phyloP scores from a whole-genome alignment of 2,329 filamentous ascomycete species.

The Onygena corvina region DNA sequence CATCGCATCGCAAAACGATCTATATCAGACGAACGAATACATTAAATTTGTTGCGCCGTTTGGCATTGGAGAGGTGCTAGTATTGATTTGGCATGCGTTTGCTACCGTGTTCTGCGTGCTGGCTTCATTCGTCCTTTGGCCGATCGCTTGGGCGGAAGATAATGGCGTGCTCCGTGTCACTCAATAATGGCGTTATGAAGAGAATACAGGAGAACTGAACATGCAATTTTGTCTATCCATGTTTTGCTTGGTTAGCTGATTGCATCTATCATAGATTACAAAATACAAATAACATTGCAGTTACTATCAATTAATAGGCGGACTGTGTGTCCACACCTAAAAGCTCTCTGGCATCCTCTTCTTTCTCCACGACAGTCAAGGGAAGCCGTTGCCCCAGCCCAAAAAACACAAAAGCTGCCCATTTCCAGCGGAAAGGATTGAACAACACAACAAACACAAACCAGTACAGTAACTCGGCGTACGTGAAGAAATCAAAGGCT shows the following conservation, averaged over 20 bases:
- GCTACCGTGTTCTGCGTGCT: slow-evolving; percentile 54
- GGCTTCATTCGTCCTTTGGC: slow-evolving; percentile 42
- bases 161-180: slow-evolving; percentile 12
- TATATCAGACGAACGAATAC: slow-evolving; percentile 67
- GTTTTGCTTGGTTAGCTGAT: too few relatives aligned
- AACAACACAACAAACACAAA: slow-evolving; percentile 65
- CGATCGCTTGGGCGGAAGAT: slow-evolving; percentile 42
- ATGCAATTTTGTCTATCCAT: too few relatives aligned
- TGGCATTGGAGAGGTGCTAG: slow-evolving; percentile 43
- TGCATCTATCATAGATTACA: slow-evolving; percentile 18
- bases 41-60: slow-evolving; percentile 58
- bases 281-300: not conserved
- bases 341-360: slow-evolving; percentile 37
- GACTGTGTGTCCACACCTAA: not conserved
- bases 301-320: not conserved
- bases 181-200: not conserved
- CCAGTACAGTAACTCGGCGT: slow-evolving; percentile 75
- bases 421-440: slow-evolving; percentile 86
- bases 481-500: slow-evolving; percentile 84
- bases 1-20: slow-evolving; percentile 64
- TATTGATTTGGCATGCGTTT: slow-evolving; percentile 53
- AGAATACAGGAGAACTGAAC: slow-evolving; percentile 7
- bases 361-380: slow-evolving; percentile 51
- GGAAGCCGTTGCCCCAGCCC: slow-evolving; percentile 59
- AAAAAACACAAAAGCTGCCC: slow-evolving; percentile 71